A percentile compares a stretch with the other conserved stretches of the same genome.
Evolutionary conservation across 2,329 filamentous ascomycete species (phyloP).

Genomic region (Conoideocrella luteorostrata): DNA sequence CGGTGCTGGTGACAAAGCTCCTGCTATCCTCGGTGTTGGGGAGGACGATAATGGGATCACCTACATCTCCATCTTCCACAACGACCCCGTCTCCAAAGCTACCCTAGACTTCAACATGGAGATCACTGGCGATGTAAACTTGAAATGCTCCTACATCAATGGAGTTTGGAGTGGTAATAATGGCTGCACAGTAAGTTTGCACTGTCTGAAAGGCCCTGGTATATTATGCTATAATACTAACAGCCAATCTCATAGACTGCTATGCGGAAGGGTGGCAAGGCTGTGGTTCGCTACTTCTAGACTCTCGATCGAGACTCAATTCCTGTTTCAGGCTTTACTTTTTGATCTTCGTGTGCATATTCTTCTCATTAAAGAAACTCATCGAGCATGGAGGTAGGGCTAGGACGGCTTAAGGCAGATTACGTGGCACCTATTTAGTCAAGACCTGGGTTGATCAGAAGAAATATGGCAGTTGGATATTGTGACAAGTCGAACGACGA

Average conservation of each 20-base stretch:
- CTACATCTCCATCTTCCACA: constrained; percentile 80
- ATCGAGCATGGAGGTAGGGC: constrained; percentile 1
- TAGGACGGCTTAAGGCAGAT: not conserved
- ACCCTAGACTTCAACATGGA: constrained; percentile 73
- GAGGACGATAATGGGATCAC: constrained; percentile 57
- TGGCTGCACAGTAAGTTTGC: constrained; percentile 74
- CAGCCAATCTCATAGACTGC: constrained; percentile 29
- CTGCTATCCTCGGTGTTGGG: constrained; percentile 78
- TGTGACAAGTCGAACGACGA: not conserved
- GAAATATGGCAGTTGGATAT: not conserved
- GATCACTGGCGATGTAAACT: constrained; percentile 58
- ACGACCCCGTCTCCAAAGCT: constrained; percentile 65
- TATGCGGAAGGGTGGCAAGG: constrained; percentile 33
- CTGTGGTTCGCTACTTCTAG: constrained; percentile 39
- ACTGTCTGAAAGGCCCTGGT: not conserved
- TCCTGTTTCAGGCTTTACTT: constrained; percentile 6
- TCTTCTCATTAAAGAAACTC: constrained; percentile 20
- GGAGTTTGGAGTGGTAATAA: constrained; percentile 53
- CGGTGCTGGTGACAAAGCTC: constrained; percentile 76
- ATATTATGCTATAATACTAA: not conserved
- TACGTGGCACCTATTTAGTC: not conserved
- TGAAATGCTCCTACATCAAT: constrained; percentile 58
- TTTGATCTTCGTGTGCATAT: constrained; percentile 31
- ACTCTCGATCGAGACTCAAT: not conserved
- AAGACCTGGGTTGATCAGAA: not conserved